phyloP scores from a whole-genome alignment of 2,329 filamentous ascomycete species.

The Colletotrichum sp. region DNA sequence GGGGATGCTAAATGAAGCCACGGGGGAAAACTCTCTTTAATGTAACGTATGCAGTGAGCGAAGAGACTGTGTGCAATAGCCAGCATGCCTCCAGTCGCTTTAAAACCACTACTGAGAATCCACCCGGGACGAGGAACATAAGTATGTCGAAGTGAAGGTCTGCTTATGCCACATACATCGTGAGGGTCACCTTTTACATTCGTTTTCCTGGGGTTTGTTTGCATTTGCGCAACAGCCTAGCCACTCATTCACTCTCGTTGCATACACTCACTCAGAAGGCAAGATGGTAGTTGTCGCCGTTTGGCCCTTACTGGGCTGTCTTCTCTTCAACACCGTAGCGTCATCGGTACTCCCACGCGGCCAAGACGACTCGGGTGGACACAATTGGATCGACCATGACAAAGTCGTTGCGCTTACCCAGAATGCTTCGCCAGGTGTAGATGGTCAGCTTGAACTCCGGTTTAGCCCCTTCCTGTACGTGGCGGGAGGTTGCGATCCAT shows the following conservation, averaged over 20 bases:
- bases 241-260: neutral
- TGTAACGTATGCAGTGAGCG: neutral
- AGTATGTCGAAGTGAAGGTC: neutral
- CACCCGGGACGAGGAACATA: neutral
- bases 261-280: neutral
- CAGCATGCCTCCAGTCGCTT: neutral
- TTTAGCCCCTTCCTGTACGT: neutral
- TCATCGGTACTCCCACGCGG: neutral
- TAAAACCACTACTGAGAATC: neutral
- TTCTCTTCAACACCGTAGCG: neutral
- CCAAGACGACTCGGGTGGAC: neutral
- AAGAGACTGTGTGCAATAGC: neutral
- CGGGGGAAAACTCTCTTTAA: neutral
- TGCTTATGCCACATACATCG: neutral
- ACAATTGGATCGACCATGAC: neutral
- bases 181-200: neutral
- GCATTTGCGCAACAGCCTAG: neutral
- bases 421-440: neutral
- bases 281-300: neutral
- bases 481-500: neutral
- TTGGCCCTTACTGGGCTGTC: neutral
- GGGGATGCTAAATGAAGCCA: neutral
- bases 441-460: neutral
- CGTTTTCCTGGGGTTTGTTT: neutral
- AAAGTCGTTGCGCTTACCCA: neutral